Evolutionary conservation across 148 eudicot species (phyloP).

Genomic region (Bassia scoparia): DNA sequence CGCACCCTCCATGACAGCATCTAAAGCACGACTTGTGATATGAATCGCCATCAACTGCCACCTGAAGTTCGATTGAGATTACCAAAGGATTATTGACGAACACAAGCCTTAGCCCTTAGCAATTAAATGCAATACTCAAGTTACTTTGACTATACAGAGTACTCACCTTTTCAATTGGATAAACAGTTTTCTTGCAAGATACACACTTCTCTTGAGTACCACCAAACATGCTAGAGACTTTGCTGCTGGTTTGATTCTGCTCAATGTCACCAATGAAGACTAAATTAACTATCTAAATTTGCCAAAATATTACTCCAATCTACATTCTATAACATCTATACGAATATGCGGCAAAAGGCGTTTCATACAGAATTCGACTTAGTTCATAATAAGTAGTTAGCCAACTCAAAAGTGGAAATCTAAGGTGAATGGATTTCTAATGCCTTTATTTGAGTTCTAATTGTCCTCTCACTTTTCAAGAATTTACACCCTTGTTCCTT

Average conservation of each 20-base stretch:
- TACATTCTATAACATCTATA: too few relatives aligned
- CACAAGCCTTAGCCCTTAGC: neutral
- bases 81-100: neutral
- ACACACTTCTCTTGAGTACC: conserved; percentile 92
- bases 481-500: neutral
- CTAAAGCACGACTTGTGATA: conserved; percentile 82
- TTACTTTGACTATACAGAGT: neutral
- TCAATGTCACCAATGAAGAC: neutral
- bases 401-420: neutral
- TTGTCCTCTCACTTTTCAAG: too few relatives aligned
- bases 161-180: conserved; percentile 79
- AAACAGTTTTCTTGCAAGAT: conserved; percentile 80
- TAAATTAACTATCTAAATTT: neutral
- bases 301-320: neutral
- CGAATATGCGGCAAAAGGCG: neutral
- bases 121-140: neutral
- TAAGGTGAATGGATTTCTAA: neutral
- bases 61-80: conserved; percentile 32
- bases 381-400: neutral
- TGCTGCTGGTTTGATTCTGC: conserved; percentile 52
- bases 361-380: neutral
- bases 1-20: conserved; percentile 78
- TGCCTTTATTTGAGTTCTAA: neutral
- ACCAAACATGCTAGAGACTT: conserved; percentile 64
- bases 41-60: conserved; percentile 66